A percentile compares a stretch with the other conserved stretches of the same genome.
Conservation (phyloP, 73 alveolate species). For the Stentor roeselii region DNA sequence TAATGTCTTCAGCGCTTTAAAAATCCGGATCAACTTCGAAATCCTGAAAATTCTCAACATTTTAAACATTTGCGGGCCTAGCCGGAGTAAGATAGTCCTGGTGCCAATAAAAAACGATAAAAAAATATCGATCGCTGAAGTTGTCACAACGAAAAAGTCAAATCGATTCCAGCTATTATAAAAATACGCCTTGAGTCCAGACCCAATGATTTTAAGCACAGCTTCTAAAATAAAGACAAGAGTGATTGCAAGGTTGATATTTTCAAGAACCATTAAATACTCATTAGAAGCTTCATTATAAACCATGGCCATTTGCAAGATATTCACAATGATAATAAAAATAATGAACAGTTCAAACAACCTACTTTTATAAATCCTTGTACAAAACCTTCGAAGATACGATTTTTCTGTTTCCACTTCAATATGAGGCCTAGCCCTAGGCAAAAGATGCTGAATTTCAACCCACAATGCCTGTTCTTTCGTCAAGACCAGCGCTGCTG, state of each 20-base stretch:
- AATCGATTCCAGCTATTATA: conserved; percentile 81
- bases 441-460: conserved; percentile 56
- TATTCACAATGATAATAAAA: conserved; percentile 80
- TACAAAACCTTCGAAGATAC: conserved; percentile 74
- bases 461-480: conserved; percentile 57
- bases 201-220: conserved; percentile 64
- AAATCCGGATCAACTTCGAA: conserved; percentile 58
- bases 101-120: conserved; percentile 59
- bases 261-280: conserved; percentile 40
- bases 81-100: conserved; percentile 47
- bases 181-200: conserved; percentile 66
- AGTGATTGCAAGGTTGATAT: conserved; percentile 58
- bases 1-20: conserved; percentile 64
- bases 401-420: conserved; percentile 39
- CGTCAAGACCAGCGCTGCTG: conserved; percentile 34
- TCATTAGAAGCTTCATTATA: conserved; percentile 60
- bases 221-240: conserved; percentile 69
- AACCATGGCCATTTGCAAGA: conserved; percentile 83
- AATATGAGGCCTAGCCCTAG: conserved; percentile 26
- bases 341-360: conserved; percentile 75
- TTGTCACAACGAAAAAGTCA: conserved; percentile 84
- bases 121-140: conserved; percentile 68
- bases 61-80: conserved; percentile 63
- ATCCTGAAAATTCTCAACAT: conserved; percentile 62
- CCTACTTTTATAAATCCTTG: conserved; percentile 42